Evolutionary conservation across 2,329 filamentous ascomycete genomes (phyloP).

Genomic region (Stagonosporopsis cucurbitacearum): DNA sequence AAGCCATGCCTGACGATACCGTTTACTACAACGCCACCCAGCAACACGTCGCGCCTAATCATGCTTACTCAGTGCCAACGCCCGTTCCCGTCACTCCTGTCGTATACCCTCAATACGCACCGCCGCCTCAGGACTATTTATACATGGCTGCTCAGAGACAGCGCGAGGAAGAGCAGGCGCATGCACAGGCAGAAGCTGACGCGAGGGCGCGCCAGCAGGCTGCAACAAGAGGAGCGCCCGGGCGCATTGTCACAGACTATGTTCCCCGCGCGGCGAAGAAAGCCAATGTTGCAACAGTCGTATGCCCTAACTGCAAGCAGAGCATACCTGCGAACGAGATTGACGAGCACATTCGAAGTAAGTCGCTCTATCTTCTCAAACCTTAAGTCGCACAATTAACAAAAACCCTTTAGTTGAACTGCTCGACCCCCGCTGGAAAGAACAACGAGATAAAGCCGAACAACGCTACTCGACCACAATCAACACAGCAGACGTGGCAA

Average conservation of each 20-base stretch:
- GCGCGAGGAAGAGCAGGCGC: constrained; percentile 49
- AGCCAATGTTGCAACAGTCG: constrained; percentile 68
- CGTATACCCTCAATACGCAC: constrained; percentile 35
- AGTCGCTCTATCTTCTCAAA: constrained; percentile 35
- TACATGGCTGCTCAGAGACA: constrained; percentile 41
- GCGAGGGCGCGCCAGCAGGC: constrained; percentile 78
- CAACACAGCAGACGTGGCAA: constrained; percentile 84
- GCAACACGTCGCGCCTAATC: constrained; percentile 39
- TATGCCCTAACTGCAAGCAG: constrained; percentile 94
- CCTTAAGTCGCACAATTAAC: constrained; percentile 47
- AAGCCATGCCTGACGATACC: constrained; percentile 85
- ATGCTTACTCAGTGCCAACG: constrained; percentile 37
- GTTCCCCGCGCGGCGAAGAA: constrained; percentile 79
- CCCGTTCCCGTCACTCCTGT: constrained; percentile 33
- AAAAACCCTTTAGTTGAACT: constrained; percentile 71
- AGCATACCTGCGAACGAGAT: constrained; percentile 86
- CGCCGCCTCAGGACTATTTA: constrained; percentile 37
- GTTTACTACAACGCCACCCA: constrained; percentile 46
- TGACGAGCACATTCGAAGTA: constrained; percentile 89
- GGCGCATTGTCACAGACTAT: constrained; percentile 90
- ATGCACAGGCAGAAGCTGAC: constrained; percentile 56
- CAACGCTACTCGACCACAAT: constrained; percentile 86
- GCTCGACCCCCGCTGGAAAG: constrained; percentile 92
- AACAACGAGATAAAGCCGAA: constrained; percentile 89
- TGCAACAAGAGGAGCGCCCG: constrained; percentile 72